These are phyloP conservation scores for Starmerella apis DNA, from an alignment of 805 yeast genomes.

Conservation along the genomic window DNA sequence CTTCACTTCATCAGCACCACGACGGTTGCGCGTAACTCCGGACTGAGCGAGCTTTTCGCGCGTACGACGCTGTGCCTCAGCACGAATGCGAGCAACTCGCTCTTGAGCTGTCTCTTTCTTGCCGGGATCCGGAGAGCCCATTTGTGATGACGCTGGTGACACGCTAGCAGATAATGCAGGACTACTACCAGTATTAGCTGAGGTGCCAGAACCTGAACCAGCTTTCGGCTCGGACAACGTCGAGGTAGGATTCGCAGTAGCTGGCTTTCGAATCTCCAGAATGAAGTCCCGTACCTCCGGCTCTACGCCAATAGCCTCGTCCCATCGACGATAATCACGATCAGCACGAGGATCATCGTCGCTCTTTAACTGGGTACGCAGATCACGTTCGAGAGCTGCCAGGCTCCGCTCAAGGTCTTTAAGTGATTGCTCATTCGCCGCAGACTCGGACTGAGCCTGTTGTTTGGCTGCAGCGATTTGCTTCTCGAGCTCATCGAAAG, in stretches of 20 bases:
- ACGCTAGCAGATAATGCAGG: background rate
- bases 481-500: constrained; percentile 45
- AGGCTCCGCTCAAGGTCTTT: constrained; percentile 65
- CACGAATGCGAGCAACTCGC: constrained; percentile 27
- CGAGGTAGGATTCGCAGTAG: background rate
- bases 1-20: background rate
- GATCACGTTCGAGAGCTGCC: constrained; percentile 46
- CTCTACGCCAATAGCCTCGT: constrained; percentile 65
- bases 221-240: background rate
- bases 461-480: constrained; percentile 44
- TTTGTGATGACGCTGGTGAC: background rate
- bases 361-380: constrained; percentile 35
- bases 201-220: background rate
- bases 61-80: constrained; percentile 27
- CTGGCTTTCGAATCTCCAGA: constrained; percentile 37
- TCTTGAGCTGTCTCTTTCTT: constrained; percentile 25
- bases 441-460: constrained; percentile 44
- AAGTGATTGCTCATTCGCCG: constrained; percentile 49
- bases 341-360: constrained; percentile 30
- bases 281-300: constrained; percentile 58
- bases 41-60: constrained; percentile 27
- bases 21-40: constrained; percentile 20
- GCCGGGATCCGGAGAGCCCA: constrained; percentile 1
- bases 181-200: background rate
- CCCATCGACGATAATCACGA: constrained; percentile 64